A percentile compares a stretch with the other conserved stretches of the same genome.
These are phyloP conservation scores for Ustilago cynodontis DNA, from an alignment of 1,284 basidiomycete species.

Conservation along the genomic window DNA sequence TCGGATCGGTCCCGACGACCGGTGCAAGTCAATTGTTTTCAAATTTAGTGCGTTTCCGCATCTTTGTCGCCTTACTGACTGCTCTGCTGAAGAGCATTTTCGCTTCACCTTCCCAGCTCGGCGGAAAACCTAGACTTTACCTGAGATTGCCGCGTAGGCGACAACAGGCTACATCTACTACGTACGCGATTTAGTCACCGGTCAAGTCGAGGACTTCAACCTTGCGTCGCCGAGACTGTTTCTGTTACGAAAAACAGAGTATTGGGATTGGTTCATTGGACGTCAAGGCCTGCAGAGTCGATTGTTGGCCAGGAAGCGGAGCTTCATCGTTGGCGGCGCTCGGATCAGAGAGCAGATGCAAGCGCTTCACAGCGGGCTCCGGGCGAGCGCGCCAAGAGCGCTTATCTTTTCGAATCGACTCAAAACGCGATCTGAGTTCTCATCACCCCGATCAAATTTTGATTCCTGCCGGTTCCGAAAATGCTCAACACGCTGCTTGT, in stretches of 20 bases:
- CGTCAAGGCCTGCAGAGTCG: no score
- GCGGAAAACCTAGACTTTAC: neutral
- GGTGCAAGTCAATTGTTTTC: constrained; percentile 2
- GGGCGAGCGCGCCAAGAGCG: neutral
- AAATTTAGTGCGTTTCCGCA: no score
- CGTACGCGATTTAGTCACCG: neutral
- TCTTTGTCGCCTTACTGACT: neutral
- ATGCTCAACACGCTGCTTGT: constrained; percentile 3
- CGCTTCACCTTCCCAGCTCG: neutral
- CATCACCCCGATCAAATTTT: neutral
- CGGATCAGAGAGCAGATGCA: neutral
- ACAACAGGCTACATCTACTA: neutral
- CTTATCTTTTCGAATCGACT: neutral
- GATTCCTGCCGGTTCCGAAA: constrained; percentile 9
- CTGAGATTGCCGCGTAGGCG: neutral
- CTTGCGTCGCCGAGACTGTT: no score
- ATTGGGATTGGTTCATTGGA: no score
- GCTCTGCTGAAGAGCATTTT: no score
- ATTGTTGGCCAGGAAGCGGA: neutral
- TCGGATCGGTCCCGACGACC: constrained; percentile 16
- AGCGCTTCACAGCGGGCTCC: constrained; percentile 2
- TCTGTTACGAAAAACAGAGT: no score
- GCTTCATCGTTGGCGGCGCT: neutral
- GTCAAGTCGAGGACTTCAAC: neutral
- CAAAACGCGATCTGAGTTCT: neutral